Evolutionary conservation across 371 early-diverging fungal species (phyloP).

Genomic region (Encephalitozoon intestinalis): DNA sequence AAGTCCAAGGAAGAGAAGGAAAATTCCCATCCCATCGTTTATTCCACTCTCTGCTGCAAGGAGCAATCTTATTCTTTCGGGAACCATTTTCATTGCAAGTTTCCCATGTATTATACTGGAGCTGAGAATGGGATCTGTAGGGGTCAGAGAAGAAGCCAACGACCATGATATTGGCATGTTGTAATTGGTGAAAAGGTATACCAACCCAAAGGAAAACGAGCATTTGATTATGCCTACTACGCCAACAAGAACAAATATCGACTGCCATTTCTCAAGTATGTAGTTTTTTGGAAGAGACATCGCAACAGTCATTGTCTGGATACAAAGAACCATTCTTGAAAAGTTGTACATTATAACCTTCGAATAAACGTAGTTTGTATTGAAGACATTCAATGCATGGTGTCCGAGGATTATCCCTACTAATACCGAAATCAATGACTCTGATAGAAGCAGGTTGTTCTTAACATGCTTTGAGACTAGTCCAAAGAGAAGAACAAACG

Average conservation of each 20-base stretch:
- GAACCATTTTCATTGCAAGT: conserved; percentile 79
- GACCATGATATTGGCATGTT: conserved; percentile 29
- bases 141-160: conserved; percentile 76
- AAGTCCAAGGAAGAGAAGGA: conserved; percentile 67
- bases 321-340: conserved; percentile 55
- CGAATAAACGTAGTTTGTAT: conserved; percentile 25
- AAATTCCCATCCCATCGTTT: conserved; percentile 70
- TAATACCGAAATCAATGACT: conserved; percentile 74
- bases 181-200: neutral
- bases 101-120: conserved; percentile 80
- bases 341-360: conserved; percentile 49
- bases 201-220: conserved; percentile 7
- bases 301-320: conserved; percentile 60
- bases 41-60: conserved; percentile 69
- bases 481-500: conserved; percentile 74
- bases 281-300: conserved; percentile 53
- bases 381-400: conserved; percentile 22
- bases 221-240: conserved; percentile 43
- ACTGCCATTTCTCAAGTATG: conserved; percentile 60
- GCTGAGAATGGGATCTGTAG: conserved; percentile 87
- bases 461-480: conserved; percentile 78
- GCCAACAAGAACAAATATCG: conserved; percentile 69
- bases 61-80: conserved; percentile 68
- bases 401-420: conserved; percentile 77
- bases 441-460: conserved; percentile 75